Conservation (phyloP, 768 basidiomycete genomes). For the Naematelia encephala region DNA sequence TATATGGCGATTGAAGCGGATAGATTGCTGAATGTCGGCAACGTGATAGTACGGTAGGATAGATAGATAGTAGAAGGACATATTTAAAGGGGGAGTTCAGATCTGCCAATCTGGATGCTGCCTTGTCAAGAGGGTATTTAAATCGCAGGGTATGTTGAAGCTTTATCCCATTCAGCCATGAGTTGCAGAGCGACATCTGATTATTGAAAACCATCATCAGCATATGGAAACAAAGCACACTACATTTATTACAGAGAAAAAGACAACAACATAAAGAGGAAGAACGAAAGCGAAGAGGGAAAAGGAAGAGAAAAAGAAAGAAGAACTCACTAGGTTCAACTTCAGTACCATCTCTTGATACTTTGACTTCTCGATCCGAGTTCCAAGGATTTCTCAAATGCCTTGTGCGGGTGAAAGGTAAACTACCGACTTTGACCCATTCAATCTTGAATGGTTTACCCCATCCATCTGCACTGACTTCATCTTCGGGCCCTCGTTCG, state of each 20-base stretch:
- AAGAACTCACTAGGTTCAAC: constrained; percentile 63
- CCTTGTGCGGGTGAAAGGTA: constrained; percentile 72
- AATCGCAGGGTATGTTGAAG: not conserved
- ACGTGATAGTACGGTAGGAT: too few species aligned
- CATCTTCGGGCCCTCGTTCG: constrained; percentile 33
- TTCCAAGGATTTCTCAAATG: constrained; percentile 93
- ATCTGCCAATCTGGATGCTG: too few species aligned
- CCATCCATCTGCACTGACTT: constrained; percentile 67
- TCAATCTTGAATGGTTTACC: constrained; percentile 76
- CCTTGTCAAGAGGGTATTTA: not conserved
- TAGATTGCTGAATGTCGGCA: too few species aligned
- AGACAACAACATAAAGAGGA: not conserved
- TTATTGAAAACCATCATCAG: constrained; percentile 12
- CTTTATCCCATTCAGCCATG: constrained; percentile 43
- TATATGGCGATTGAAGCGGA: too few species aligned
- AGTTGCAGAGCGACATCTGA: constrained; percentile 31
- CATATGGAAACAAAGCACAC: not conserved
- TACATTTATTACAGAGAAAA: not conserved
- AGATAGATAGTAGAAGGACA: too few species aligned
- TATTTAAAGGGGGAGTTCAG: too few species aligned
- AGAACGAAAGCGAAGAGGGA: not conserved
- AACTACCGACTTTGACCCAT: constrained; percentile 68
- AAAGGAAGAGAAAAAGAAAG: not conserved
- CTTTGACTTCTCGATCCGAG: constrained; percentile 59
- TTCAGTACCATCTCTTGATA: constrained; percentile 84